These are phyloP conservation scores for Penicillium polonicum DNA, from an alignment of 2,329 filamentous ascomycete species.

Conservation along the genomic window DNA sequence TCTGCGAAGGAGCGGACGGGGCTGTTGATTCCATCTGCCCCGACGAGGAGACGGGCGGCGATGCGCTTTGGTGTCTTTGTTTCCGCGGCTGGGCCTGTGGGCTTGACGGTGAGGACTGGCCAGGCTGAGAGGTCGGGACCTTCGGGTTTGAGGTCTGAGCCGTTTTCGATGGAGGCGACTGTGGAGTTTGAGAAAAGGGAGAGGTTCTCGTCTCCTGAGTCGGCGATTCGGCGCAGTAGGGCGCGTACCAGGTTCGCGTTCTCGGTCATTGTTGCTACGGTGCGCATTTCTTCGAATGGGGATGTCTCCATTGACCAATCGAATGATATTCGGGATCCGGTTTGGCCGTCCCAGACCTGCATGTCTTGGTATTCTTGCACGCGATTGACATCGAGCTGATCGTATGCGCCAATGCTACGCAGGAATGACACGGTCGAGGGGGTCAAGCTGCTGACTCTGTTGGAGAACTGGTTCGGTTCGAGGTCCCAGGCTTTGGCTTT, in stretches of 20 bases:
- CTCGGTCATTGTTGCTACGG: conserved; percentile 95
- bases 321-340: conserved; percentile 83
- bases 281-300: conserved; percentile 52
- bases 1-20: conserved; percentile 86
- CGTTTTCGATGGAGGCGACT: conserved; percentile 77
- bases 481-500: conserved; percentile 67
- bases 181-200: conserved; percentile 72
- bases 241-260: conserved; percentile 84
- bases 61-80: conserved; percentile 52
- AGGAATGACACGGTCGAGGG: conserved; percentile 83
- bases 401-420: conserved; percentile 80
- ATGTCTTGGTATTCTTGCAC: conserved; percentile 91
- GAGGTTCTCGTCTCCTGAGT: conserved; percentile 60
- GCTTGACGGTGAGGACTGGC: conserved; percentile 76
- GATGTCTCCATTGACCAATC: conserved; percentile 61
- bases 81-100: conserved; percentile 39
- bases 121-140: conserved; percentile 77
- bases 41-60: conserved; percentile 79
- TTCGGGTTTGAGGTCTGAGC: conserved; percentile 60
- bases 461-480: conserved; percentile 72
- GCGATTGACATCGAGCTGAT: conserved; percentile 67
- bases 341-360: conserved; percentile 97
- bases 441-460: conserved; percentile 92
- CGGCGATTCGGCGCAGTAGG: conserved; percentile 68
- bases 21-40: conserved; percentile 92